phyloP scores from a whole-genome alignment of 2,329 filamentous ascomycete genomes.

The Sporothrix euskadiensis region DNA sequence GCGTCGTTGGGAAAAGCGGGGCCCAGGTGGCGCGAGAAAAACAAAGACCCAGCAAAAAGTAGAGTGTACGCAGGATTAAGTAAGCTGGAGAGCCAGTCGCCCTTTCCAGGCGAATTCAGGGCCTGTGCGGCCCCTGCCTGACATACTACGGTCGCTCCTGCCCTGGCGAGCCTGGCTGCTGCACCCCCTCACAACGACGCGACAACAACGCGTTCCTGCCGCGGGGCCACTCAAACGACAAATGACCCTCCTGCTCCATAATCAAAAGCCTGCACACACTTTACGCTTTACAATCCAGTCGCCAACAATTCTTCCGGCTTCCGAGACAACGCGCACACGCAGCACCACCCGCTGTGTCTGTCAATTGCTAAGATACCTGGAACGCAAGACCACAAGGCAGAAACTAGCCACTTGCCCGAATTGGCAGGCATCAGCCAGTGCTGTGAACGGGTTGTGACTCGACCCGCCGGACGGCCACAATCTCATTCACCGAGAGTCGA shows the following conservation, averaged over 20 bases:
- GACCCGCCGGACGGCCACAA: conserved; percentile 10
- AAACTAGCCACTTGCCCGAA: background rate
- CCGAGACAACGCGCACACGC: conserved; percentile 19
- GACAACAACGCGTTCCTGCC: conserved; percentile 24
- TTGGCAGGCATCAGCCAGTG: background rate
- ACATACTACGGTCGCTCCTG: background rate
- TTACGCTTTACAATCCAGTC: conserved; percentile 18
- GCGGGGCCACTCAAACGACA: conserved; percentile 12
- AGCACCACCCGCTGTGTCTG: background rate
- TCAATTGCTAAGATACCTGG: background rate
- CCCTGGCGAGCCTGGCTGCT: background rate
- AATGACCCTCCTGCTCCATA: background rate
- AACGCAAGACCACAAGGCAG: conserved; percentile 23
- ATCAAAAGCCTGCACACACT: conserved; percentile 24
- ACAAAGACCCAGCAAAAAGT: conserved; percentile 22
- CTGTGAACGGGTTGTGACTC: background rate
- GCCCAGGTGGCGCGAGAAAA: conserved; percentile 28
- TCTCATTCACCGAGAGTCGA: background rate
- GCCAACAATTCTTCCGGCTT: background rate
- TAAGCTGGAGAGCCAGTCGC: conserved; percentile 8
- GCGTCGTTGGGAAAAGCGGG: conserved; percentile 31
- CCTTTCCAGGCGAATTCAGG: background rate
- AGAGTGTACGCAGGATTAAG: conserved; percentile 8
- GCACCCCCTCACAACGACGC: conserved; percentile 24
- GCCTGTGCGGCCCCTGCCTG: background rate